Conservation (phyloP, 2,329 filamentous ascomycete species). For the Phyllosticta ampelicida region DNA sequence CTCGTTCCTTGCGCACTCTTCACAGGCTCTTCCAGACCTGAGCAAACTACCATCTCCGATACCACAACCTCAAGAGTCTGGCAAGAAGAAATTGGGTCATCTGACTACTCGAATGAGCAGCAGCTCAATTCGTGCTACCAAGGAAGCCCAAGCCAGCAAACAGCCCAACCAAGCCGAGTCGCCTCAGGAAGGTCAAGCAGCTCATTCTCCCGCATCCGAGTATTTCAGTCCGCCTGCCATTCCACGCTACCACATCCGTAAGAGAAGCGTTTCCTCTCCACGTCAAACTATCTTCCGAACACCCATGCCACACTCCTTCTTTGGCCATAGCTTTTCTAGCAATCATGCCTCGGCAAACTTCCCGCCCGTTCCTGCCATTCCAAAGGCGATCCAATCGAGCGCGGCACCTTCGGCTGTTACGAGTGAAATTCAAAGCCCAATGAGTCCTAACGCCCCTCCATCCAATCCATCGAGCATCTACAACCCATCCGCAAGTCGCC, state of each 20-base stretch:
- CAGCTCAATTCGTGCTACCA: conserved; percentile 26
- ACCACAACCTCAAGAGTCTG: conserved; percentile 19
- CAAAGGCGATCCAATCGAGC: not conserved
- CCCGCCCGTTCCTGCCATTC: conserved; percentile 3
- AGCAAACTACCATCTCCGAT: conserved; percentile 39
- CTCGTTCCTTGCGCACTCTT: conserved; percentile 87
- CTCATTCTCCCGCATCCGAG: conserved; percentile 5
- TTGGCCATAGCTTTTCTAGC: conserved; percentile 68
- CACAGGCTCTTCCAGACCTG: conserved; percentile 68
- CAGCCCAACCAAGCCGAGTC: conserved; percentile 17
- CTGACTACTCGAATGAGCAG: not conserved
- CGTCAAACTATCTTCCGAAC: conserved; percentile 6
- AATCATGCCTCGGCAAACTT: conserved; percentile 30
- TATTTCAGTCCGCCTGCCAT: conserved; percentile 61
- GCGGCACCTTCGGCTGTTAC: conserved; percentile 1
- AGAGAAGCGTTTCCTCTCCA: conserved; percentile 14
- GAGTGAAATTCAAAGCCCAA: conserved; percentile 3
- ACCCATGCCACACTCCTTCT: conserved; percentile 37
- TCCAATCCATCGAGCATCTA: conserved; percentile 46
- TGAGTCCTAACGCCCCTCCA: conserved; percentile 36
- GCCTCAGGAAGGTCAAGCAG: conserved; percentile 32
- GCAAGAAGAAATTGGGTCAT: conserved; percentile 12
- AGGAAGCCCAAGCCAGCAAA: conserved; percentile 13
- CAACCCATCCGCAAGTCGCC: conserved; percentile 31
- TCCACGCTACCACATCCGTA: conserved; percentile 44